Evolutionary conservation across 208 protist species (phyloP), one percentile per base, ranked within the genome.

Genomic region (Dictyostelium gargantuum): DNA sequence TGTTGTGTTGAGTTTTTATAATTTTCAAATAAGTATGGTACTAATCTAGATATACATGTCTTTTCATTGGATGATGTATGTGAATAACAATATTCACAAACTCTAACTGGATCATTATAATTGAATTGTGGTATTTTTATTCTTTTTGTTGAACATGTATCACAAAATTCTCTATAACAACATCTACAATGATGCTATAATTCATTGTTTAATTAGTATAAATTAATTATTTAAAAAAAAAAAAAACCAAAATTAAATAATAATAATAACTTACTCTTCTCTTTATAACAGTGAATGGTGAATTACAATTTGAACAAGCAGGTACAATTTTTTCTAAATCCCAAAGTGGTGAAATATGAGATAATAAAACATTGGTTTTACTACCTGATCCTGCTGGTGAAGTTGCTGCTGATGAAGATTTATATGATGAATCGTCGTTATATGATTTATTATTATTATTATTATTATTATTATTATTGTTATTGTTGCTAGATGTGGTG

Each of bases 111-210:
- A 66, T 86, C 81, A 38, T 44, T 66, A 86, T 77, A 73, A 77
- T 86, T 77, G 44, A 86, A 86, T 40, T 86, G 81, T 66, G 81
- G 81, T 32, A 86, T 58, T 15, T 72, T 73, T 46, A 86, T 86
- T 86, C 81, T 86, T 38, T 86, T 75, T 42, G 52, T 19, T 56
- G 66, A 76, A 23, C 81, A 86, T 40, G 63, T 23, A 38, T 86
- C 81, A 86, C 81, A 86, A 76, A 86, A 86, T 68, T 86, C 81
- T 86, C 81, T 86, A 61, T 86, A 56, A 63, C 81, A 86, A 77
- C 81, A 86, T 77, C 81, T 75, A 66, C 81, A 86, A 77, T 86
- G 81, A 77, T 86, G 81, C 80, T 85, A 58, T 56, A 32, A 29
- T 23, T n/a, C n/a, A n/a, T n/a, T n/a, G n/a, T n/a, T n/a, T n/a